Conservation (phyloP, 2,329 filamentous ascomycete species). For the Arthrobotrys sinensis region DNA sequence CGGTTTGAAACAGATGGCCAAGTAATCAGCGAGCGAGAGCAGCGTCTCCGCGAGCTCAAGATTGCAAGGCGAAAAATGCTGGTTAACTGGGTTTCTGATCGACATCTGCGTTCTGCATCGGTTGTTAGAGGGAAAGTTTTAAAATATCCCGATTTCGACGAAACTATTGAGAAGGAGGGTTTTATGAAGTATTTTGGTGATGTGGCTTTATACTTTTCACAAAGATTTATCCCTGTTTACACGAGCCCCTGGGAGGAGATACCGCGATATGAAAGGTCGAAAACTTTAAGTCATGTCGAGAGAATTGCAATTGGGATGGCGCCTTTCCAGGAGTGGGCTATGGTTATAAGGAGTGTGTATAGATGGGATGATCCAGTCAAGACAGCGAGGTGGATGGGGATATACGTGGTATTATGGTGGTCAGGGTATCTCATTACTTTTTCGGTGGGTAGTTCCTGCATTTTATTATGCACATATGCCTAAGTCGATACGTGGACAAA, state of each 20-base stretch:
- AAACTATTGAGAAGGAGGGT: conserved; percentile 31
- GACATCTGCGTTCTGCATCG: conserved; percentile 43
- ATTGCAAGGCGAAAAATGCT: conserved; percentile 45
- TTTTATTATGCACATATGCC: no score
- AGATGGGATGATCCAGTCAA: conserved; percentile 45
- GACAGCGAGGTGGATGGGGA: conserved; percentile 48
- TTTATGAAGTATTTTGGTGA: conserved; percentile 35
- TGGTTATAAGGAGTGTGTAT: conserved; percentile 42
- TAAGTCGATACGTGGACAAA: neutral
- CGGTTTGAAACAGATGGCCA: conserved; percentile 37
- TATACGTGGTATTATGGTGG: conserved; percentile 38
- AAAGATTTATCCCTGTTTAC: conserved; percentile 41
- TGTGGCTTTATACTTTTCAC: conserved; percentile 42
- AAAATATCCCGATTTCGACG: conserved; percentile 17
- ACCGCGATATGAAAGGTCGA: conserved; percentile 32
- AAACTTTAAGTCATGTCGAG: conserved; percentile 40
- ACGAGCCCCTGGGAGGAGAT: conserved; percentile 43
- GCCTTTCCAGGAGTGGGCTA: conserved; percentile 46
- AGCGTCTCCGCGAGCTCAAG: conserved; percentile 39
- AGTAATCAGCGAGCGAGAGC: conserved; percentile 39
- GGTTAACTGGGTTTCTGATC: conserved; percentile 51
- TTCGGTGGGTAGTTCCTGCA: conserved; percentile 1
- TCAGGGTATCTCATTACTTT: conserved; percentile 39
- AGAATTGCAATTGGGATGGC: conserved; percentile 40
- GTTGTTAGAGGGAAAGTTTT: conserved; percentile 18